phyloP scores from a whole-genome alignment of 768 basidiomycete species.

The Tylopilus sp. region DNA sequence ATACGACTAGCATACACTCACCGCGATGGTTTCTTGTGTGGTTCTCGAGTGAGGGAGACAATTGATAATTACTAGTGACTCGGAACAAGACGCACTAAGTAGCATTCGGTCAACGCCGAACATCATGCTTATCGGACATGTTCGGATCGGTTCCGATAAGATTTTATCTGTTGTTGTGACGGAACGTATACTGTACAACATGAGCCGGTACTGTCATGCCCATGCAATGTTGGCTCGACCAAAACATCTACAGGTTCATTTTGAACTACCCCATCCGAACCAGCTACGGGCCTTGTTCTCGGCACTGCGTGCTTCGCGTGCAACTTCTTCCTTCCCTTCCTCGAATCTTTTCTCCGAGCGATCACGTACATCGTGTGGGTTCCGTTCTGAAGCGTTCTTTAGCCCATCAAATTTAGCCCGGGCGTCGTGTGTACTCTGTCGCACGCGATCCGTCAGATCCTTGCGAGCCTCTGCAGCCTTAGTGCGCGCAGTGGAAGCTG shows the following conservation, averaged over 20 bases:
- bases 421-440: slow-evolving; percentile 24
- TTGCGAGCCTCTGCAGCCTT: slow-evolving; percentile 23
- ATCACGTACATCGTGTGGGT: slow-evolving; percentile 22
- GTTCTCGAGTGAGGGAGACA: no score
- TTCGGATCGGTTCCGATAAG: neutral
- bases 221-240: neutral
- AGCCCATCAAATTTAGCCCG: slow-evolving; percentile 24
- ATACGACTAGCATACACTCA: neutral
- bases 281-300: slow-evolving; percentile 32
- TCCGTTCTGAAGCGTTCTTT: slow-evolving; percentile 25
- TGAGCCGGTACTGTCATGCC: neutral
- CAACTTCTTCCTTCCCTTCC: slow-evolving; percentile 28
- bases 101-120: neutral
- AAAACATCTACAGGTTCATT: slow-evolving; percentile 13
- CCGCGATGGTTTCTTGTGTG: neutral
- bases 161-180: neutral
- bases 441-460: slow-evolving; percentile 25
- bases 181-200: neutral
- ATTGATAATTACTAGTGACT: no score
- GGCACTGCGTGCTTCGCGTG: slow-evolving; percentile 21
- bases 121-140: neutral
- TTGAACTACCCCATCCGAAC: slow-evolving; percentile 39
- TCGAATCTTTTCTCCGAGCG: slow-evolving; percentile 26
- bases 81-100: neutral
- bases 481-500: slow-evolving; percentile 5